phyloP scores from a whole-genome alignment of 495 filamentous ascomycete species.

The Stereocaulon alpinum region DNA sequence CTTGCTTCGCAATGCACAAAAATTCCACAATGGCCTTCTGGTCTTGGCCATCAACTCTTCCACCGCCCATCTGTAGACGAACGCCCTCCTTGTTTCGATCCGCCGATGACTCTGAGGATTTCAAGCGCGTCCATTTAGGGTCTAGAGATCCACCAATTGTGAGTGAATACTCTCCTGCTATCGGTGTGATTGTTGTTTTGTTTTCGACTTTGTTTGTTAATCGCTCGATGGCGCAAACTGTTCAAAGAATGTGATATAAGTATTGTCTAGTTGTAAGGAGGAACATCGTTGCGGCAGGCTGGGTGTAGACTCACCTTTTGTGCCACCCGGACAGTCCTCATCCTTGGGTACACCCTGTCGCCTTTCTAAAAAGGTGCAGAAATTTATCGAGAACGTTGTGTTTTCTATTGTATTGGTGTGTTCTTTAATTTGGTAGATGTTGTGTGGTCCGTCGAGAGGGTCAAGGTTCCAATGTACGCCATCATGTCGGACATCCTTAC shows the following conservation, averaged over 20 bases:
- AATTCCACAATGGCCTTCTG: constrained; percentile 70
- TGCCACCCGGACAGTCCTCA: constrained; percentile 52
- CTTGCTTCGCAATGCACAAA: constrained; percentile 43
- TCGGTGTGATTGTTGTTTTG: constrained; percentile 45
- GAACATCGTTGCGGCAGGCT: too few relatives aligned
- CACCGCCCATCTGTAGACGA: constrained; percentile 58
- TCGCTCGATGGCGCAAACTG: constrained; percentile 72
- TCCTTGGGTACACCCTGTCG: constrained; percentile 36
- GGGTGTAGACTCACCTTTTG: constrained; percentile 40
- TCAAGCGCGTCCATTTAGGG: constrained; percentile 52
- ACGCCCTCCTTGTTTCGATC: constrained; percentile 61
- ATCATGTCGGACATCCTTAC: constrained; percentile 48
- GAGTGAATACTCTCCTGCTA: constrained; percentile 57
- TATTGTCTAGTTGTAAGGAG: background rate
- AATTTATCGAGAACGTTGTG: constrained; percentile 80
- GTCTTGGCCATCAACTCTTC: constrained; percentile 39
- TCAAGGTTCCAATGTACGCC: constrained; percentile 54
- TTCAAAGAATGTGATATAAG: constrained; percentile 1
- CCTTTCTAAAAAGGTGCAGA: constrained; percentile 57
- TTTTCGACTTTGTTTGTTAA: constrained; percentile 35
- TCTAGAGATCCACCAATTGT: constrained; percentile 46
- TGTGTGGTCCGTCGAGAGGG: constrained; percentile 62
- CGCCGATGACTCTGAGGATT: constrained; percentile 41
- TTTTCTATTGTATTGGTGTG: constrained; percentile 41
- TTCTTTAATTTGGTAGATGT: constrained; percentile 48